A percentile compares a stretch with the other conserved stretches of the same genome.
Conservation (phyloP, 805 yeast genomes). For the Candida verbasci region DNA sequence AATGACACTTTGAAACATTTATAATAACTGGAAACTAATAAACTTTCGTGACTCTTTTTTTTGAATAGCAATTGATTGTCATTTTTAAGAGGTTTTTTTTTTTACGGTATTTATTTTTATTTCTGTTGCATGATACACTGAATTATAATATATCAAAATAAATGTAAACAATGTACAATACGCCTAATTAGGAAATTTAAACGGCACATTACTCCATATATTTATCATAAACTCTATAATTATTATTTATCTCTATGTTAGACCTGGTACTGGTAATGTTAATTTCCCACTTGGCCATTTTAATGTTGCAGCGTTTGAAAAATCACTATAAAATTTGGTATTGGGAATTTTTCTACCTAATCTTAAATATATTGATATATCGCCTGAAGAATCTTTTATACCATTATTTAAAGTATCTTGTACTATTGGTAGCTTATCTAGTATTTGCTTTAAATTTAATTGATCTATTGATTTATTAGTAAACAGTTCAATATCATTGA, state of each 20-base stretch:
- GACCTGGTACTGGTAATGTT: slow-evolving; percentile 47
- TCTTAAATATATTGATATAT: slow-evolving; percentile 47
- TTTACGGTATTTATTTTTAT: too few relatives aligned
- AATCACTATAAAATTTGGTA: slow-evolving; percentile 47
- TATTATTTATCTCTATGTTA: slow-evolving; percentile 28
- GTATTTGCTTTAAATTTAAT: slow-evolving; percentile 29
- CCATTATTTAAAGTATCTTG: slow-evolving; percentile 22
- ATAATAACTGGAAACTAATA: too few relatives aligned
- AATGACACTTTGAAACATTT: neutral
- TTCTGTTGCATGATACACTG: neutral
- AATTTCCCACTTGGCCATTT: slow-evolving; percentile 60
- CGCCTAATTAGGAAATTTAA: too few relatives aligned
- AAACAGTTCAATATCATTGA: slow-evolving; percentile 77
- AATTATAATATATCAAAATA: neutral
- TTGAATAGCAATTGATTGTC: too few relatives aligned
- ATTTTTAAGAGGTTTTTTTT: too few relatives aligned
- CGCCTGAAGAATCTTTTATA: slow-evolving; percentile 21
- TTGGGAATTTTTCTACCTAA: slow-evolving; percentile 48
- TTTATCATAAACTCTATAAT: too few relatives aligned
- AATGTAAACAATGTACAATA: too few relatives aligned
- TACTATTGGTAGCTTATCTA: slow-evolving; percentile 16
- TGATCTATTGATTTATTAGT: slow-evolving; percentile 45
- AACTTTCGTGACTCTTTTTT: too few relatives aligned
- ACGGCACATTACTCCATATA: too few relatives aligned
- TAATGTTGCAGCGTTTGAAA: slow-evolving; percentile 57